These are phyloP conservation scores for Prunus campanulata DNA, from an alignment of 306 rosid genomes.

Conservation along the genomic window DNA sequence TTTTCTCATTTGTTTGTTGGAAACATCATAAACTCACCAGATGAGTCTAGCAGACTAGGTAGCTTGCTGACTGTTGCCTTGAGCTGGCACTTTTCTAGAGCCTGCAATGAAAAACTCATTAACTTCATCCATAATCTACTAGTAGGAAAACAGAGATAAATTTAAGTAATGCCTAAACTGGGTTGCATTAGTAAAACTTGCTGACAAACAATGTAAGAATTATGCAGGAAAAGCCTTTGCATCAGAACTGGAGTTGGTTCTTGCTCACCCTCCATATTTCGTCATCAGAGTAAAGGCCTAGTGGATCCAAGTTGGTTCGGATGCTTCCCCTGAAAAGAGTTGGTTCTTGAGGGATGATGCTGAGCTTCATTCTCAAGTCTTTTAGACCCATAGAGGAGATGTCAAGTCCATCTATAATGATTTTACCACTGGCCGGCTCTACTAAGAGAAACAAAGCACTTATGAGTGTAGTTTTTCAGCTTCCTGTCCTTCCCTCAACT, in stretches of 20 bases:
- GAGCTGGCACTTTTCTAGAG: constrained; percentile 77
- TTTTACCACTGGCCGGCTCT: constrained; percentile 61
- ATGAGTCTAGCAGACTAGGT: constrained; percentile 60
- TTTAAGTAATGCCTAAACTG: not conserved
- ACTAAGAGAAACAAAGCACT: constrained; percentile 82
- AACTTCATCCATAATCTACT: not conserved
- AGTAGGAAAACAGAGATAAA: not conserved
- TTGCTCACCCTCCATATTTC: constrained; percentile 69
- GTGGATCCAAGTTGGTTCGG: constrained; percentile 76
- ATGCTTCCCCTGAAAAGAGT: constrained; percentile 78
- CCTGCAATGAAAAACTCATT: constrained; percentile 27
- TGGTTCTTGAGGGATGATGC: constrained; percentile 87
- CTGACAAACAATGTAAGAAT: not conserved
- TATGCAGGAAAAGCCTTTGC: not conserved
- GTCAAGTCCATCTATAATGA: constrained; percentile 57
- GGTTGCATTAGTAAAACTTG: not conserved
- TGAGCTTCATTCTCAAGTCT: constrained; percentile 68
- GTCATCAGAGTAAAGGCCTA: constrained; percentile 68
- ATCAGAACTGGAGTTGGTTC: not conserved
- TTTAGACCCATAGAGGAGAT: constrained; percentile 69
- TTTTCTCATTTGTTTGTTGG: not conserved
- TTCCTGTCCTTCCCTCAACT: constrained; percentile 89
- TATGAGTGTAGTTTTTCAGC: constrained; percentile 73
- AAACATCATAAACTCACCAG: constrained; percentile 42
- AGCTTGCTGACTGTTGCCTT: constrained; percentile 51